phyloP scores from a whole-genome alignment of 75 land plant species.

The Cryptomeria japonica region DNA sequence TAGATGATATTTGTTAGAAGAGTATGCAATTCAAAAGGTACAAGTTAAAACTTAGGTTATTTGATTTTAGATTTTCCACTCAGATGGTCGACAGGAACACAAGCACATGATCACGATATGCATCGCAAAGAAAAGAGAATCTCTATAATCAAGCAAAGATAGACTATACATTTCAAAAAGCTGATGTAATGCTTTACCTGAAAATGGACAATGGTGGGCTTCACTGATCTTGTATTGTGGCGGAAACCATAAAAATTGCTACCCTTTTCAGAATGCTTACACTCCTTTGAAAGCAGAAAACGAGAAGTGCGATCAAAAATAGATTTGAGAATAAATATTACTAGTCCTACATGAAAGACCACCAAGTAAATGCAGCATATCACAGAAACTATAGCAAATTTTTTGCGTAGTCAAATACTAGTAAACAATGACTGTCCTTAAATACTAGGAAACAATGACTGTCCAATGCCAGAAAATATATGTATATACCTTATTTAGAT shows the following conservation, averaged over 20 bases:
- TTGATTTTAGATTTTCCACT: neutral
- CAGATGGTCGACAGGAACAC: neutral
- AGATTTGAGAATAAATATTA: neutral
- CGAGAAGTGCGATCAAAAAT: neutral
- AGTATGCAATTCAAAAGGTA: neutral
- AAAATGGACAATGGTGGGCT: slow-evolving; percentile 93
- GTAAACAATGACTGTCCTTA: neutral
- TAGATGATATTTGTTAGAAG: neutral
- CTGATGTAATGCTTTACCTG: slow-evolving; percentile 59
- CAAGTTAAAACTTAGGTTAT: neutral
- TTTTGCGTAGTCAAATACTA: neutral
- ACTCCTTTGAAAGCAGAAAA: slow-evolving; percentile 53
- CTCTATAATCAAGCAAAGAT: neutral
- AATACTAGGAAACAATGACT: neutral
- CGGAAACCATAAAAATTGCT: slow-evolving; percentile 81
- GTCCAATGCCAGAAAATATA: neutral
- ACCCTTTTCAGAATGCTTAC: slow-evolving; percentile 62
- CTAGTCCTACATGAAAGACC: neutral
- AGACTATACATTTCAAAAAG: neutral
- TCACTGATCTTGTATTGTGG: slow-evolving; percentile 88
- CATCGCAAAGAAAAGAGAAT: neutral
- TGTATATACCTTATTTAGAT: slow-evolving; percentile 68
- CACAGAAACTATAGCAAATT: neutral
- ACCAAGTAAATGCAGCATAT: neutral
- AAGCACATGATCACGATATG: neutral